Percentiles rank a stretch among this genome's conserved stretches.
These are phyloP conservation scores for Gynochthodes officinalis DNA, from an alignment of 257 asterid species.

Conservation along the genomic window DNA sequence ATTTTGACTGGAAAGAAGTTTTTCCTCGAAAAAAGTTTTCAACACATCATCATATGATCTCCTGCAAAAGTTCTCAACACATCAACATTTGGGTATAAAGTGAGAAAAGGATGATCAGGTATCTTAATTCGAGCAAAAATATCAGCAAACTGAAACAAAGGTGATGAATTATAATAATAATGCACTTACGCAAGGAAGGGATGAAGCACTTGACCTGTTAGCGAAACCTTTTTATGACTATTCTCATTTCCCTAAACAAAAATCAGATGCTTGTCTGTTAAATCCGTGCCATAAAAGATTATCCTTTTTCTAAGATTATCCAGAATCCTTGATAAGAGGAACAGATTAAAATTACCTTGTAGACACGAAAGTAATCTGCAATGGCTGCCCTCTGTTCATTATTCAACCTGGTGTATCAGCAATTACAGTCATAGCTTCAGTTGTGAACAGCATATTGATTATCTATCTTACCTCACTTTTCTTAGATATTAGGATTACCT, in stretches of 20 bases:
- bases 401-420: slow-evolving; percentile 51
- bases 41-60: slow-evolving; percentile 70
- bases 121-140: slow-evolving; percentile 9
- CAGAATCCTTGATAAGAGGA: slow-evolving; percentile 1
- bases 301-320: background rate
- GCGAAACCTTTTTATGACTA: slow-evolving; percentile 59
- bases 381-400: slow-evolving; percentile 84
- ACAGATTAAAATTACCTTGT: slow-evolving; percentile 49
- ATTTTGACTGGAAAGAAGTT: slow-evolving; percentile 52
- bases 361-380: slow-evolving; percentile 79
- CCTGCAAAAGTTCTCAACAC: slow-evolving; percentile 70
- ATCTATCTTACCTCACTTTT: background rate
- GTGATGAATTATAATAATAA: slow-evolving; percentile 6
- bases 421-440: background rate
- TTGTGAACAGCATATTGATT: background rate
- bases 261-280: slow-evolving; percentile 15
- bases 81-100: slow-evolving; percentile 54
- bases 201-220: slow-evolving; percentile 61
- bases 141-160: slow-evolving; percentile 16
- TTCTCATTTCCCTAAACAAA: slow-evolving; percentile 74
- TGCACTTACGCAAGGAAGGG: slow-evolving; percentile 77
- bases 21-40: slow-evolving; percentile 63
- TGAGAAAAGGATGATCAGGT: slow-evolving; percentile 2
- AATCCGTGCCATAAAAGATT: background rate
- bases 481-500: slow-evolving; percentile 42